phyloP scores from a whole-genome alignment of 805 yeast species.

The Barnettozyma wickerhamii region DNA sequence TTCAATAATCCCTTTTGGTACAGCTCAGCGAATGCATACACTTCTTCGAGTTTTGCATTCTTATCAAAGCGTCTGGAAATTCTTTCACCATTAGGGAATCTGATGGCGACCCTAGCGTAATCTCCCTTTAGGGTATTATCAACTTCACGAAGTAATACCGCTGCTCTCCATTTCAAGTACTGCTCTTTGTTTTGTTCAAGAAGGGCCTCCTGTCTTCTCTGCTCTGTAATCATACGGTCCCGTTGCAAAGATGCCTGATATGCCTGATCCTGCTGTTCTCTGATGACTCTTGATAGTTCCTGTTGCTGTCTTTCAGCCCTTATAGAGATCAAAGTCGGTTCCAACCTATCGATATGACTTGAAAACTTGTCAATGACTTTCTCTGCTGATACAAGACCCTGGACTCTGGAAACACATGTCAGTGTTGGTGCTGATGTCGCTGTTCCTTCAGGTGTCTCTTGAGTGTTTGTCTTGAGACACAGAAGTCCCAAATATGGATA shows the following conservation, averaged over 20 bases:
- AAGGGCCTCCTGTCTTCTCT: slow-evolving; percentile 28
- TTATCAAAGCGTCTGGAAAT: slow-evolving; percentile 45
- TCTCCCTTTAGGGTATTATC: slow-evolving; percentile 23
- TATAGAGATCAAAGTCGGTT: slow-evolving; percentile 54
- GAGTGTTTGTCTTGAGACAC: slow-evolving; percentile 53
- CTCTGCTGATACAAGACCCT: slow-evolving; percentile 46
- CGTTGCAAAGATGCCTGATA: slow-evolving; percentile 64
- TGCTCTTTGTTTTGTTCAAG: slow-evolving; percentile 25
- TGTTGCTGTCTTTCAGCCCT: slow-evolving; percentile 61
- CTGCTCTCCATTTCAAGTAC: slow-evolving; percentile 50
- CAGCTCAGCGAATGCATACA: slow-evolving; percentile 70
- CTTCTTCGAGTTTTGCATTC: slow-evolving; percentile 48
- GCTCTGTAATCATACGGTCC: slow-evolving; percentile 55
- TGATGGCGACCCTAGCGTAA: slow-evolving; percentile 63
- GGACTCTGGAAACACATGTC: slow-evolving; percentile 57
- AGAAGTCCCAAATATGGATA: slow-evolving; percentile 82
- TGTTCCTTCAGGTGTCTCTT: slow-evolving; percentile 54
- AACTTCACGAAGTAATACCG: slow-evolving; percentile 29
- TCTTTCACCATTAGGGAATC: slow-evolving; percentile 61
- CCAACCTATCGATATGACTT: slow-evolving; percentile 50
- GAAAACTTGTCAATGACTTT: slow-evolving; percentile 41
- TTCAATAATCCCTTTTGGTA: slow-evolving; percentile 27
- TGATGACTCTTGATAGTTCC: slow-evolving; percentile 50
- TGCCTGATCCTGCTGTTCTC: slow-evolving; percentile 73
- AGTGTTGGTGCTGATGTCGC: slow-evolving; percentile 50